A percentile compares a stretch with the other conserved stretches of the same genome.
Evolutionary conservation across 768 basidiomycete species (phyloP).

Genomic region (Pseudohyphozyma bogoriensis): DNA sequence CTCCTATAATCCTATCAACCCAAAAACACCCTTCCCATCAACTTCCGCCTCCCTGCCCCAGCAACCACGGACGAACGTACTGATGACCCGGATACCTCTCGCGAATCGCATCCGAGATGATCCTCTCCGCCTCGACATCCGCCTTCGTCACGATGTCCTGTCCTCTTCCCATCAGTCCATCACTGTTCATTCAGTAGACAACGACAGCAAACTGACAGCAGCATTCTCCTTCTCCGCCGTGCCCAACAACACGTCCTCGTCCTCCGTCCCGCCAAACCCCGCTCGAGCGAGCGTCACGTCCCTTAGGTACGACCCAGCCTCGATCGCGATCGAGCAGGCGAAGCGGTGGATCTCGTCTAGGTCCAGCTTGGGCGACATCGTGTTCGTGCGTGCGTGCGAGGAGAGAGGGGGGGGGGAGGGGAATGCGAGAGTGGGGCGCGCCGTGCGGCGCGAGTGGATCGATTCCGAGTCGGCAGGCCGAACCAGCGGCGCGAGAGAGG

Average conservation of each 20-base stretch:
- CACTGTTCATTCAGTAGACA: too few species aligned
- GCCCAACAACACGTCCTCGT: too few species aligned
- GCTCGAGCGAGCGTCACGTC: conserved; percentile 25
- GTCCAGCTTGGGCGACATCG: conserved; percentile 10
- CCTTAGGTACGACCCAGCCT: conserved; percentile 29
- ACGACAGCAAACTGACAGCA: not conserved
- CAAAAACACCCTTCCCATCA: not conserved
- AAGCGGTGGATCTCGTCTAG: conserved; percentile 21
- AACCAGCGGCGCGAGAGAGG: too few species aligned
- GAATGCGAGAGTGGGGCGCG: too few species aligned
- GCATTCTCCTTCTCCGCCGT: conserved; percentile 31
- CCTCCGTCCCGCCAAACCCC: too few species aligned
- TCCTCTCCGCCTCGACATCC: conserved; percentile 20
- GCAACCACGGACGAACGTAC: conserved; percentile 3
- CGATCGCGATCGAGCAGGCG: conserved; percentile 19
- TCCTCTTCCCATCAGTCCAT: too few species aligned
- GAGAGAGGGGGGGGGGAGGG: too few species aligned
- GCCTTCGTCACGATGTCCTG: conserved; percentile 22
- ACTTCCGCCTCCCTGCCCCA: too few species aligned
- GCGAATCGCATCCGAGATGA: conserved; percentile 24
- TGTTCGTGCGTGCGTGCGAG: not conserved
- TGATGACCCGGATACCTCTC: conserved; percentile 25
- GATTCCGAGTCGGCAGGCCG: too few species aligned
- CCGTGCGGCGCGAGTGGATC: too few species aligned
- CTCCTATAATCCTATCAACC: conserved; percentile 30